Conservation (phyloP, 2,329 filamentous ascomycete species). For the Aspergillus sp. region DNA sequence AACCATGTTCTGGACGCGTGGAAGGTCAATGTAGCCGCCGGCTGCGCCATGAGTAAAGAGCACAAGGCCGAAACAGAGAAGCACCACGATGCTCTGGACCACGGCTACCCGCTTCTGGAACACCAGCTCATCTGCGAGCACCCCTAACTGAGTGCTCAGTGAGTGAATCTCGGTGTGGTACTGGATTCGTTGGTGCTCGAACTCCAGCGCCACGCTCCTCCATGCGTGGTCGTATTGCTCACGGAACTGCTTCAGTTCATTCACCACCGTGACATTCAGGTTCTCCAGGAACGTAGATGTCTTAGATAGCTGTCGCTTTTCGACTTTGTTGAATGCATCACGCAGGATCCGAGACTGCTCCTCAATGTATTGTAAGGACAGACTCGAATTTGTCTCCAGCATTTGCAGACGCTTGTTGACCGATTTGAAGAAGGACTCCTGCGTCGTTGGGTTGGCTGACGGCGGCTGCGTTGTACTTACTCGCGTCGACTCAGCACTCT, state of each 20-base stretch:
- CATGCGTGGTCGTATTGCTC: constrained; percentile 94
- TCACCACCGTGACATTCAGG: constrained; percentile 83
- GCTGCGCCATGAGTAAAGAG: constrained; percentile 63
- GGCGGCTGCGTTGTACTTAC: constrained; percentile 49
- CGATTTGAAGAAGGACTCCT: constrained; percentile 97
- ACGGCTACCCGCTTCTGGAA: constrained; percentile 89
- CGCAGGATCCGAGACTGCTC: constrained; percentile 89
- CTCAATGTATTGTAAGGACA: constrained; percentile 94
- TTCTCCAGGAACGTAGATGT: constrained; percentile 77
- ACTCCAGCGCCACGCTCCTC: constrained; percentile 90
- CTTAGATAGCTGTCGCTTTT: constrained; percentile 83
- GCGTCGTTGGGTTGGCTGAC: constrained; percentile 73
- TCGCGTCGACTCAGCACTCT: constrained; percentile 27
- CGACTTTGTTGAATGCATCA: constrained; percentile 80
- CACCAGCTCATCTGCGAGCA: constrained; percentile 88
- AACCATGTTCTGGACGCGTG: constrained; percentile 48
- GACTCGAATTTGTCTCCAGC: constrained; percentile 86
- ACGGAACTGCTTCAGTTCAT: constrained; percentile 74
- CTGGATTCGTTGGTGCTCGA: constrained; percentile 84
- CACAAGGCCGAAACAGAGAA: constrained; percentile 83
- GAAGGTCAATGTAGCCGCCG: constrained; percentile 46
- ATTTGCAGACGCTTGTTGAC: constrained; percentile 89
- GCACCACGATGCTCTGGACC: constrained; percentile 80
- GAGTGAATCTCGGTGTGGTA: constrained; percentile 81
- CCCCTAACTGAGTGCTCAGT: constrained; percentile 73